Conservation (phyloP, 805 yeast genomes). For the Schwanniomyces vanrijiae region DNA sequence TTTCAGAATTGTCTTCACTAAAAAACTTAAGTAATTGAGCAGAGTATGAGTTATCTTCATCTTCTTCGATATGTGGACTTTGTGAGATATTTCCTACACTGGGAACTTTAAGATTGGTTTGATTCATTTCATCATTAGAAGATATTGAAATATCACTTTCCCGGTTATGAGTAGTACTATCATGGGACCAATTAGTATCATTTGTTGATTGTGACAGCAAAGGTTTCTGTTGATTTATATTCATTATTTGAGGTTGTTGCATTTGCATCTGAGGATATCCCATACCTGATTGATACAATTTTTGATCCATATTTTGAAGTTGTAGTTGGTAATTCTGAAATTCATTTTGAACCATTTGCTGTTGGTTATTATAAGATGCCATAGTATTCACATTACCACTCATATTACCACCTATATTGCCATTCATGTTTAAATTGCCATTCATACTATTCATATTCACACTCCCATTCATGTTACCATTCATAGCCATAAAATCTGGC, state of each 20-base stretch:
- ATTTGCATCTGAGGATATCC: constrained; percentile 9
- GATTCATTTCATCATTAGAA: constrained; percentile 19
- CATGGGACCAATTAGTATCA: constrained; percentile 48
- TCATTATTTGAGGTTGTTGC: constrained; percentile 17
- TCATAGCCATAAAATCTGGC: constrained; percentile 18
- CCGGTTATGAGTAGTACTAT: constrained; percentile 24
- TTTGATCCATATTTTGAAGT: constrained; percentile 26
- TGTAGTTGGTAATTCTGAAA: constrained; percentile 23
- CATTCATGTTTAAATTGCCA: background rate
- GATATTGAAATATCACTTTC: constrained; percentile 44
- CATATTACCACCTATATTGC: background rate
- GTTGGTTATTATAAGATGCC: constrained; percentile 10
- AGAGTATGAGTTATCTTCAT: constrained; percentile 43
- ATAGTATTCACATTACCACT: constrained; percentile 5
- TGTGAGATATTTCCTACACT: constrained; percentile 4
- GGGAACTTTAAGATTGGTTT: constrained; percentile 2
- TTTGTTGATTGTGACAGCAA: constrained; percentile 38
- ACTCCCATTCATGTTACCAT: constrained; percentile 3
- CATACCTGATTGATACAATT: constrained; percentile 14
- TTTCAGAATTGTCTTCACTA: constrained; percentile 41
- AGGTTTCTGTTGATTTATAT: constrained; percentile 16
- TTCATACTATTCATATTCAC: background rate
- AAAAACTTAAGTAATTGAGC: constrained; percentile 41
- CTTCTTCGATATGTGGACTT: constrained; percentile 48
- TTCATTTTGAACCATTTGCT: constrained; percentile 19